Evolutionary conservation across 179 eudicot species (phyloP), one percentile per base, ranked within the genome.

Genomic region (Beta corolliflora): DNA sequence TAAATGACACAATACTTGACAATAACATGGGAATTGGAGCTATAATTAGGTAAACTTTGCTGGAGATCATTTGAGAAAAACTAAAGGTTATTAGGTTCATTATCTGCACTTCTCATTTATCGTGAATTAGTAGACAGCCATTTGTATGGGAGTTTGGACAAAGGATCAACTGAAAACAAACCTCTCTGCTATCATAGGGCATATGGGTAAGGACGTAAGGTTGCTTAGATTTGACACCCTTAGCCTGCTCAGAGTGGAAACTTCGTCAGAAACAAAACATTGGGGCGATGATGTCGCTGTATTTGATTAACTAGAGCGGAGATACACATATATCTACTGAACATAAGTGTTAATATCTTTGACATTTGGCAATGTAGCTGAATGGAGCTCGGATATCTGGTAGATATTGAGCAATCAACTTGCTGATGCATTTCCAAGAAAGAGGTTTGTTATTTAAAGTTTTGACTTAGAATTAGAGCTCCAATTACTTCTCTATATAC

Each of bases 121-220:
- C 21, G 74, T 2, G 1, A 9, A 70, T 5, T 16, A 45, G 55
- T 55, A 18, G 15, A n/a, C 25, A 18, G 10, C 11, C 11, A 2
- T 69, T 21, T 3, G 55, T 72, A 72, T 72, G 52, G 44, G 73
- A 52, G 16, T 23, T 72, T 72, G 36, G 76, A 72, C 10, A 45
- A 8, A 16, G 54, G 54, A 25, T 45, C 3, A 18, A 64, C 12
- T 25, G 14, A n/a, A 13, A 64, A 54, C 12, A 11, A 54, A 9
- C 65, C 23, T 61, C 65, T 2, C 25, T 21, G 25, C n/a, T 21
- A 2, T n/a, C 25, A 19, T 61, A 61, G 11, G 11, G 15, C 12
- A 55, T 36, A 36, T 36, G 41, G 3, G n/a, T n/a, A n/a, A n/a
- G n/a, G n/a, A n/a, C n/a, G 41, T 36, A 36, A 36, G 41, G 41